A percentile compares a stretch with the other conserved stretches of the same genome.
Evolutionary conservation across 176 grass and related monocot genomes (phyloP).

Genomic region (Poa annua): DNA sequence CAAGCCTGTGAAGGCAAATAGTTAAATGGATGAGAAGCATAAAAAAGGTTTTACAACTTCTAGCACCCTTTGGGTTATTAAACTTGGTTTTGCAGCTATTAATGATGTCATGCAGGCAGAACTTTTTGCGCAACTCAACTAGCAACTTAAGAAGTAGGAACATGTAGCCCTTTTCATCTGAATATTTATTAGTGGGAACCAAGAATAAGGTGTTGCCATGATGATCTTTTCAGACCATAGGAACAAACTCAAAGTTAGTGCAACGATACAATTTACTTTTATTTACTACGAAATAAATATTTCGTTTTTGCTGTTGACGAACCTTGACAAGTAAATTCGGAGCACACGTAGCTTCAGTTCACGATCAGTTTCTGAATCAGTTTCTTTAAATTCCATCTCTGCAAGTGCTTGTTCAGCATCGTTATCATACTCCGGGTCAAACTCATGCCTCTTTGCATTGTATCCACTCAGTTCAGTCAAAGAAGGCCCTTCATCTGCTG

Average conservation of each 20-base stretch:
- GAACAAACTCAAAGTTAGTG: neutral
- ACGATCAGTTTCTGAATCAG: slow-evolving; percentile 77
- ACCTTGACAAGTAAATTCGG: slow-evolving; percentile 95
- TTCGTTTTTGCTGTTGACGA: slow-evolving; percentile 1
- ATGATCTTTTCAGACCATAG: slow-evolving; percentile 24
- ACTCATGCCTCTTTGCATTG: slow-evolving; percentile 92
- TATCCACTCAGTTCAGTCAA: slow-evolving; percentile 91
- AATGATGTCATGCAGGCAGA: neutral
- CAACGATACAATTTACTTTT: slow-evolving; percentile 10
- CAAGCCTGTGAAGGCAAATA: slow-evolving; percentile 59
- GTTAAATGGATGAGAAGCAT: neutral
- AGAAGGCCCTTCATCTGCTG: slow-evolving; percentile 86
- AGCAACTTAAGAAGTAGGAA: slow-evolving; percentile 19
- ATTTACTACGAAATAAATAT: neutral
- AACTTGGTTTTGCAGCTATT: slow-evolving; percentile 12
- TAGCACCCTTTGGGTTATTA: slow-evolving; percentile 18
- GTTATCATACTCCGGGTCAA: slow-evolving; percentile 99
- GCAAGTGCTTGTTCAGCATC: slow-evolving; percentile 94
- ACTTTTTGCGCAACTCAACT: slow-evolving; percentile 1
- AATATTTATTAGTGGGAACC: neutral
- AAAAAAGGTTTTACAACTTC: neutral
- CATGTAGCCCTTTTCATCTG: neutral
- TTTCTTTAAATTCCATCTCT: slow-evolving; percentile 99
- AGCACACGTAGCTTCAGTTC: slow-evolving; percentile 88
- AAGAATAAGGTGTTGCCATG: neutral